Evolutionary conservation across 768 basidiomycete species (phyloP), one percentile per base, ranked within the genome.

Genomic region (Asterophora parasitica): DNA sequence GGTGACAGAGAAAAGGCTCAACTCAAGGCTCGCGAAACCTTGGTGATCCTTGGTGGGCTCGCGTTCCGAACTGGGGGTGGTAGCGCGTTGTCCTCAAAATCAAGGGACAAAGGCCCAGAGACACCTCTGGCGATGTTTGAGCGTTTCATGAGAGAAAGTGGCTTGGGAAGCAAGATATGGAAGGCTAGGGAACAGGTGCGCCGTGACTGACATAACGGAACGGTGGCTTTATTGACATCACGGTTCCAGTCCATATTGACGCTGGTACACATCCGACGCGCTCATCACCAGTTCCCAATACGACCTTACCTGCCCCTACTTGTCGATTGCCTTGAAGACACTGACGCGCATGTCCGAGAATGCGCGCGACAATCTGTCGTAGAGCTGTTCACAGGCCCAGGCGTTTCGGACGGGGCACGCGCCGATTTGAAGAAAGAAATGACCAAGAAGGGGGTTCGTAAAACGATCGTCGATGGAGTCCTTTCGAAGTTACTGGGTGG

Each of bases 381-480:
- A 12, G 82, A 85, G 54, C 74, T 99, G 46, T 95, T 97, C 61
- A 83, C 90, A 1, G 88, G 89, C 12, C 78, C 85, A 0, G 81
- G 78, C 4, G 90, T 92, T 11, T 82, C 85, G 2, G 86, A 94
- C 60, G 83, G 82, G 7, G 96, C 96, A 3, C 83, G 90, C 43
- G 81, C 92, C 4, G 95, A 98, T 63, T 74, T 98, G 45, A 97
- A 96, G 75, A 93, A 92, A 61, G 87, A 92, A 62, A 76, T 98
- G 75, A 64, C 76, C 2, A 91, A 86, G 70, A 90, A 89, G 64
- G 78, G 79, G 34, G 88, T 96, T 35, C 79, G 92, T 28, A 95
- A 94, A 68, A 79, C 82, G 4, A 93, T 94, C 38, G 81, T 85
- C 11, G 94, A 97, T 51, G 75, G 75, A 44, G 81, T 98, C 12